Base-by-base conservation (phyloP, 768 basidiomycete genomes). In the Leucosporidium yakuticum region DNA sequence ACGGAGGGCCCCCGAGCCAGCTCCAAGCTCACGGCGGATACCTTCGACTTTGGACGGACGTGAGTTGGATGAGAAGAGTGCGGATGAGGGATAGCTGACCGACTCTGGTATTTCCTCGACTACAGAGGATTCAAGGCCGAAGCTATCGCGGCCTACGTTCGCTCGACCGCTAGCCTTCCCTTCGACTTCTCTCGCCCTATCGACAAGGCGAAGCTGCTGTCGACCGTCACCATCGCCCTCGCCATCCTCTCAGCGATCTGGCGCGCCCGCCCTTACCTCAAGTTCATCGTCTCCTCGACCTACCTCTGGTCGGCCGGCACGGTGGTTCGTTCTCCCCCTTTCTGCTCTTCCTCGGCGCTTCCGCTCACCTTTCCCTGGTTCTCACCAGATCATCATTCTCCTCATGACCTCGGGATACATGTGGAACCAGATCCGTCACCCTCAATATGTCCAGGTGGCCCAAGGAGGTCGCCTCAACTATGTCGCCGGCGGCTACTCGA, bases 321-420 rank as follows among this genome's bases (percentile, higher is more conserved):
- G 19, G 53, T 74, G 34, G 69, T 71, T 31, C 31, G 70, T 48
- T 61, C 51, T 44, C 51, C 31, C n/a, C 76, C 76, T 49, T n/a
- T 74, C 19, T 20, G 34, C 73, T 36, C 34, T 17, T 58, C 36
- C 39, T 8, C 8, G n/a, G 8, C 49, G 32, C 61, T 53, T 17
- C 39, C 59, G 49, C 31, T 44, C 6, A 44, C 14, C 2, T 44
- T 44, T 44, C 14, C 11, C 39, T 86, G 34, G 64, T 87, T 50
- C 25, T 17, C 12, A 21, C 17, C 68, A 75, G 72, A 77, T 85
- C 32, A 83, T 86, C 14, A 87, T 90, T 25, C 79, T 88, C 36
- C 80, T 91, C 74, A 95, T 97, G 87, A 94, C 87, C 27, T 86
- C 88, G 14, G 96, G 96, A 12, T 89, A 86, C 82, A 99, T 99